Percentiles rank a stretch among this genome's conserved stretches.
Evolutionary conservation across 306 rosid genomes (phyloP).

Genomic region (Rosa persica): DNA sequence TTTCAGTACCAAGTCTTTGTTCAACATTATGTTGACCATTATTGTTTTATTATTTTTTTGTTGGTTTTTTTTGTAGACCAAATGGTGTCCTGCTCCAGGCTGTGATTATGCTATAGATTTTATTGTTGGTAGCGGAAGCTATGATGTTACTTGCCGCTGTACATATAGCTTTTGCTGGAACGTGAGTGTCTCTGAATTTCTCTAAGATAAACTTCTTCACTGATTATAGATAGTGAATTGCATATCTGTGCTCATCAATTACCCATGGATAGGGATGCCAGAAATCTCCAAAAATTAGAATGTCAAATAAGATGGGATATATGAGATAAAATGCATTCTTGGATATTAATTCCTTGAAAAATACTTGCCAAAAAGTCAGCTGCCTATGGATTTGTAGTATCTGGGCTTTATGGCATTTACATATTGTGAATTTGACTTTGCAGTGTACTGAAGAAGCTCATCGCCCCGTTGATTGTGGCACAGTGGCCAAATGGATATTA

Average conservation of each 20-base stretch:
- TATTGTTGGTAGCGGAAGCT: slow-evolving; percentile 82
- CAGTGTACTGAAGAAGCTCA: slow-evolving; percentile 98
- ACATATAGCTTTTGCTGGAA: slow-evolving; percentile 94
- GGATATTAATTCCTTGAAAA: background rate
- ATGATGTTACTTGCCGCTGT: slow-evolving; percentile 90
- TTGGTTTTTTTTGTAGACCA: slow-evolving; percentile 47
- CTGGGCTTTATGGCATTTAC: background rate
- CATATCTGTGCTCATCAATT: background rate
- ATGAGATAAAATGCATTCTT: background rate
- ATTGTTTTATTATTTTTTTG: background rate
- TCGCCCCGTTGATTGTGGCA: slow-evolving; percentile 93
- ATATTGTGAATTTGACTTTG: slow-evolving; percentile 21
- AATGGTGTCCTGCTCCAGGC: slow-evolving; percentile 98
- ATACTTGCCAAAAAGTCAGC: background rate
- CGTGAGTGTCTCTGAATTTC: slow-evolving; percentile 33
- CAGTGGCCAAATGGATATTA: slow-evolving; percentile 91
- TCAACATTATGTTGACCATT: background rate
- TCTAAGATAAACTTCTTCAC: background rate
- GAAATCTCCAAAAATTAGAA: background rate
- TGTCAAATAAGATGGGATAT: background rate
- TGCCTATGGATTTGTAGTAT: background rate
- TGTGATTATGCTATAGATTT: slow-evolving; percentile 87
- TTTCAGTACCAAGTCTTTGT: background rate
- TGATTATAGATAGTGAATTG: background rate
- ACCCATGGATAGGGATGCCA: background rate